Evolutionary conservation across 805 yeast genomes (phyloP).

Genomic region (Sugiyamaella mastotermitis): DNA sequence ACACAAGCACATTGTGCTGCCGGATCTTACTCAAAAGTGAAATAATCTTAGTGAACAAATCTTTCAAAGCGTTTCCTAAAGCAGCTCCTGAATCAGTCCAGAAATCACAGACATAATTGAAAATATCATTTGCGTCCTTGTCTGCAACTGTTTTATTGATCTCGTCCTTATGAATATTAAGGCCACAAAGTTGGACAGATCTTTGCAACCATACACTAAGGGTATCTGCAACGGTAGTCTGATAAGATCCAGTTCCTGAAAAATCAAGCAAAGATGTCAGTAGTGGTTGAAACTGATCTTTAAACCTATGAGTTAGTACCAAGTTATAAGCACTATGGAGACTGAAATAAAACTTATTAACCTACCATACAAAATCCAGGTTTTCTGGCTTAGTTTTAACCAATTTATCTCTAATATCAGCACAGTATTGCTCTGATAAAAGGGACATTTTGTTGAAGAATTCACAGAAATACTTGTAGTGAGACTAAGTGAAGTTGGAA

Average conservation of each 20-base stretch:
- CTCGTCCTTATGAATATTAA: conserved; percentile 14
- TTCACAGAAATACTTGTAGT: no score
- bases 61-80: conserved; percentile 60
- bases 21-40: conserved; percentile 31
- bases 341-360: background rate
- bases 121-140: conserved; percentile 21
- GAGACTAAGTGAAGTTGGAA: no score
- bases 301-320: conserved; percentile 13
- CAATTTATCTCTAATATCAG: conserved; percentile 11
- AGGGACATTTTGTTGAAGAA: no score
- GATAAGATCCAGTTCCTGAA: conserved; percentile 33
- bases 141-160: conserved; percentile 15
- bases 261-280: conserved; percentile 29
- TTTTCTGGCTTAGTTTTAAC: conserved; percentile 17
- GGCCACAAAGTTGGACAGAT: conserved; percentile 35
- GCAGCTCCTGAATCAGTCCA: conserved; percentile 71
- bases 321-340: background rate
- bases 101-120: conserved; percentile 51
- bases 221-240: conserved; percentile 50
- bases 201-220: conserved; percentile 62
- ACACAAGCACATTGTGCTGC: conserved; percentile 14
- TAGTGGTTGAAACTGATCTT: conserved; percentile 26
- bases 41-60: conserved; percentile 51
- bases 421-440: conserved; percentile 3
- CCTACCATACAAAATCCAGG: conserved; percentile 16